Conservation (phyloP, 2,329 filamentous ascomycete species). For the Ceratocystis huliohia region DNA sequence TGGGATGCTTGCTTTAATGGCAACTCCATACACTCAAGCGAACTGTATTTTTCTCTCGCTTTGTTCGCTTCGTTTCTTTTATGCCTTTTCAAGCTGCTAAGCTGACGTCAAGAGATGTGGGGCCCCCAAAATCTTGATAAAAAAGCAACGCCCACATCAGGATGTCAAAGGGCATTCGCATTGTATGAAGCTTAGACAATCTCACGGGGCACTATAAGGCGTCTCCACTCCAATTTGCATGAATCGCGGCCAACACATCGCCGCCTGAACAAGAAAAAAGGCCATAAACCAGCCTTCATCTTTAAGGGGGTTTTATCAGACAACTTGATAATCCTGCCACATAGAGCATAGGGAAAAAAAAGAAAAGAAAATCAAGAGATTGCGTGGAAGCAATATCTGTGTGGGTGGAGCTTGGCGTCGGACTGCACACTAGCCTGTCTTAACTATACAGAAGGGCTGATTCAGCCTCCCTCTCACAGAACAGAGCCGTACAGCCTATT, state of each 20-base stretch:
- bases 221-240: not conserved
- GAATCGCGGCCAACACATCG: constrained; percentile 1
- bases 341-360: not conserved
- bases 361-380: not conserved
- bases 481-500: not conserved
- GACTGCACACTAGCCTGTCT: not conserved
- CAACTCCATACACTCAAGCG: not conserved
- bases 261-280: not conserved
- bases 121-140: not conserved
- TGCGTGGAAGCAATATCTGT: not conserved
- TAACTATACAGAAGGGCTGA: not conserved
- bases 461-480: not conserved
- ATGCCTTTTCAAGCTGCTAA: not conserved
- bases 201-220: constrained; percentile 2
- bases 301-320: not conserved
- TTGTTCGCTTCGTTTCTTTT: not conserved
- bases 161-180: not conserved
- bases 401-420: not conserved
- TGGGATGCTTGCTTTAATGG: too few species aligned
- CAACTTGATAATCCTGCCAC: not conserved
- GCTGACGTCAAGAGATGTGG: not conserved
- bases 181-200: constrained; percentile 7
- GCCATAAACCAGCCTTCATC: not conserved
- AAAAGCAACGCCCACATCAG: not conserved
- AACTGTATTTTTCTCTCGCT: not conserved